These are phyloP conservation scores for Tolypocladium amazonense DNA, from an alignment of 2,329 filamentous ascomycete species.

Conservation along the genomic window DNA sequence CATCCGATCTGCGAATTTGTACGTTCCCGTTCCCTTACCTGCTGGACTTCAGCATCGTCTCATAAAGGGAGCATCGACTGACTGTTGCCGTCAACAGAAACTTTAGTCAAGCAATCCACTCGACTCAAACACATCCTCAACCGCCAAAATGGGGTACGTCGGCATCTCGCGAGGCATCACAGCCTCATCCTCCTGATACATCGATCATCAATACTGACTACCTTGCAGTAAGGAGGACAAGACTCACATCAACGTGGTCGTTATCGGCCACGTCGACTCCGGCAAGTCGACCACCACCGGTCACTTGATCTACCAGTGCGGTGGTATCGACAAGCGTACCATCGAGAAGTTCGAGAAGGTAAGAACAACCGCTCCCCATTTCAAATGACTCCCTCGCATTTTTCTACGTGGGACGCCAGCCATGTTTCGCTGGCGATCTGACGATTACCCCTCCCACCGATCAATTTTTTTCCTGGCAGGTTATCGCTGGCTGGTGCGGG, in stretches of 20 bases:
- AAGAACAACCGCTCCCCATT: conserved; percentile 21
- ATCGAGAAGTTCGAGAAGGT: conserved; percentile 99
- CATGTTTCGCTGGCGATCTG: not conserved
- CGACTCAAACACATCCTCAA: conserved; percentile 4
- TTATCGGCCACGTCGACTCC: conserved; percentile 99
- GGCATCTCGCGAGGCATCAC: not conserved
- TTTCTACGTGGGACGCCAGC: not conserved
- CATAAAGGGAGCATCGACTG: not conserved
- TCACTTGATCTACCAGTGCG: conserved; percentile 99
- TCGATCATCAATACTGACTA: conserved; percentile 2
- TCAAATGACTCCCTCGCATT: not conserved
- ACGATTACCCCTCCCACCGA: not conserved
- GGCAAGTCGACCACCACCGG: conserved; percentile 94
- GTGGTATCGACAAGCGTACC: conserved; percentile 99
- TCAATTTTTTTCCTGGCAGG: not conserved
- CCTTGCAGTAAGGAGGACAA: conserved; percentile 79
- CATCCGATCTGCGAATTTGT: conserved; percentile 32
- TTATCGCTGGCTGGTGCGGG: not conserved
- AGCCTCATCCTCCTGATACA: not conserved
- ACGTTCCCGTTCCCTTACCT: conserved; percentile 10
- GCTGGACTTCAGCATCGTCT: conserved; percentile 2
- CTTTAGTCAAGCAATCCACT: conserved; percentile 4
- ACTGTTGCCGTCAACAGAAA: conserved; percentile 4
- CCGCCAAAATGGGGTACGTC: conserved; percentile 26
- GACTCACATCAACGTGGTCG: conserved; percentile 94